These are phyloP conservation scores for Avena atlantica DNA, from an alignment of 176 grass and related monocot genomes.

Conservation along the genomic window DNA sequence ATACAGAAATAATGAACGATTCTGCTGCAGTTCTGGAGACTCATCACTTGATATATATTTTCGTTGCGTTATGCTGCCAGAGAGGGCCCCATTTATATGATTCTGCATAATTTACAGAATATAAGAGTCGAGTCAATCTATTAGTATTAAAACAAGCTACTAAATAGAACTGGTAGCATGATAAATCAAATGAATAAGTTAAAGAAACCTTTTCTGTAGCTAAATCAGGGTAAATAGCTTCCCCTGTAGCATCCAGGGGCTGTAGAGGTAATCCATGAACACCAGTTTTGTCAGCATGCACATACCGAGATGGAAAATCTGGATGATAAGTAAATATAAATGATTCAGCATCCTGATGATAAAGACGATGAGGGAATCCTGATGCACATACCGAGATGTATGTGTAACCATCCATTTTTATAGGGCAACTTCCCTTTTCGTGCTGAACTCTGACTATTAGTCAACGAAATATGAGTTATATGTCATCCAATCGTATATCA, in stretches of 20 bases:
- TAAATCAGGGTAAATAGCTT: neutral
- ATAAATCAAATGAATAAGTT: neutral
- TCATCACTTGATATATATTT: conserved; percentile 12
- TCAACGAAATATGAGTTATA: no score
- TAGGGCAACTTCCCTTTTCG: no score
- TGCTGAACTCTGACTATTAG: no score
- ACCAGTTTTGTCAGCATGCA: neutral
- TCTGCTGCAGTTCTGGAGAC: conserved; percentile 1
- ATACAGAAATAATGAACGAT: neutral
- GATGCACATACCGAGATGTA: no score
- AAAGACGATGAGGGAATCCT: no score
- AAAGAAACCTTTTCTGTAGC: conserved; percentile 28
- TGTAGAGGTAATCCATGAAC: neutral
- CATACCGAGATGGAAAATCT: conserved; percentile 14
- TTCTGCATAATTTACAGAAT: conserved; percentile 2
- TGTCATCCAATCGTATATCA: no score
- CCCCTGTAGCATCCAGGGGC: neutral
- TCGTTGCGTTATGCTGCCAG: neutral
- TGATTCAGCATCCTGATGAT: neutral
- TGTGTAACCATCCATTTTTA: no score
- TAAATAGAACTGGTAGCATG: neutral
- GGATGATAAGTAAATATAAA: conserved; percentile 16
- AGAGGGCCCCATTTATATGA: neutral
- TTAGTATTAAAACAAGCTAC: neutral
- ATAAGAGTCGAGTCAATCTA: neutral